Evolutionary conservation across 345 rosid species (phyloP), one percentile per base, ranked within the genome.

Genomic region (Brassica juncea): DNA sequence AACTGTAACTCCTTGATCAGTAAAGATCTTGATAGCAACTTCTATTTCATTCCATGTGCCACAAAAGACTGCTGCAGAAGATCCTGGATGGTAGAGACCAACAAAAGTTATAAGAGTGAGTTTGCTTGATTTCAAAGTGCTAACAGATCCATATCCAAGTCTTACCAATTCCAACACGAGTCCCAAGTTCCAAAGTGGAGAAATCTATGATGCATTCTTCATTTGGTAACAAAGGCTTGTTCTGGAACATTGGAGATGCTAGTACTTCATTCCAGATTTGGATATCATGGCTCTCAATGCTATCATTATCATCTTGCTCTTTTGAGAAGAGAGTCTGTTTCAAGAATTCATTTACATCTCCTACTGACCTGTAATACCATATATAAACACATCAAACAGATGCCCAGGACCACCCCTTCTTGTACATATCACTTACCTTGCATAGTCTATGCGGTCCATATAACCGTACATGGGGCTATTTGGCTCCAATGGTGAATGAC

Each of bases 21-120:
- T 74, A 79, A 92, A 87, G 75, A 87, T 88, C 89, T 94, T 94
- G 85, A 91, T 86, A 14, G 98, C 98, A 70, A 94, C 97, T 14
- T 92, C 88, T 8, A 89, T 94, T 78, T 91, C 95, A 77, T 91
- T 91, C 97, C 98, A 94, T 14, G 81, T 67, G 49, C 98, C 98
- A 58, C 90, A 89, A 58, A 88, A 92, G 64, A 94, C 99, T 85
- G 86, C 85, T 39, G 93, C 99, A 2, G 84, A 92, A 75, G 77
- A 87, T 47, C 98, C 99, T 92, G 30, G 23, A 60, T 70, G 61
- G 49, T 73, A 49, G 68, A 61, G 35, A 34, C 23, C 54, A 82
- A 47, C 16, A 25, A 44, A 63, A 2, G 6, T 4, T 14, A 21
- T 21, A 32, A 27, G 6, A 64, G 27, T 32, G 42, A 15, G 44